Evolutionary conservation across 1,139 yeast genomes (phyloP).

Genomic region (Hyphopichia burtonii): DNA sequence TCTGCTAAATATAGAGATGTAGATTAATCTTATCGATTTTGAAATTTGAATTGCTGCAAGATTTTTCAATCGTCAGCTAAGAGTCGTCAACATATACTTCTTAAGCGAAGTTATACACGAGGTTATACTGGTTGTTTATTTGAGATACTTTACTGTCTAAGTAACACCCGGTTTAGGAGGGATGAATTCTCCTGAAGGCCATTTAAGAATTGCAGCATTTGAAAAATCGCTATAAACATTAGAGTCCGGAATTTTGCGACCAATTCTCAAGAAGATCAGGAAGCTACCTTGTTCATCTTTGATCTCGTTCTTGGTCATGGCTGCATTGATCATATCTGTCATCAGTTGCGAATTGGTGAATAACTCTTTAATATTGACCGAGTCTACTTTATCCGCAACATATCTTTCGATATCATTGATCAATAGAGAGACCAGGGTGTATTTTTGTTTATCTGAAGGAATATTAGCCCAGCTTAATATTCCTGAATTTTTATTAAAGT

Average conservation of each 20-base stretch:
- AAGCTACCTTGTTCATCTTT: constrained; percentile 29
- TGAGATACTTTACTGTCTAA: no score
- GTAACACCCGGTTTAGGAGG: constrained; percentile 48
- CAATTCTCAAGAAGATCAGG: constrained; percentile 54
- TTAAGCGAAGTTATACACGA: no score
- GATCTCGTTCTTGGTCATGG: constrained; percentile 4
- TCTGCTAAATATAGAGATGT: no score
- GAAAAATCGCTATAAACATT: constrained; percentile 52
- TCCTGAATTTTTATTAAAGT: constrained; percentile 32
- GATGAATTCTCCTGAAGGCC: constrained; percentile 57
- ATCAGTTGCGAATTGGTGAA: constrained; percentile 23
- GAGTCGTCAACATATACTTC: no score
- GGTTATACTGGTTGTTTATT: no score
- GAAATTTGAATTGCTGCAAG: no score
- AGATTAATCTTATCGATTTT: no score
- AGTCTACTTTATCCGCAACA: constrained; percentile 48
- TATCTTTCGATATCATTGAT: constrained; percentile 79
- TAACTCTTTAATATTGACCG: constrained; percentile 41
- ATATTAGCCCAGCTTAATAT: constrained; percentile 32
- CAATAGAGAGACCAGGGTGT: constrained; percentile 58
- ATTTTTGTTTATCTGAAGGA: constrained; percentile 11
- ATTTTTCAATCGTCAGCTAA: no score
- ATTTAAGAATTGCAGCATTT: constrained; percentile 52
- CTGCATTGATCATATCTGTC: not conserved
- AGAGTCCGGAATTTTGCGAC: constrained; percentile 41